These are phyloP conservation scores for Lactarius pseudohatsudake DNA, from an alignment of 768 basidiomycete species.

Conservation along the genomic window DNA sequence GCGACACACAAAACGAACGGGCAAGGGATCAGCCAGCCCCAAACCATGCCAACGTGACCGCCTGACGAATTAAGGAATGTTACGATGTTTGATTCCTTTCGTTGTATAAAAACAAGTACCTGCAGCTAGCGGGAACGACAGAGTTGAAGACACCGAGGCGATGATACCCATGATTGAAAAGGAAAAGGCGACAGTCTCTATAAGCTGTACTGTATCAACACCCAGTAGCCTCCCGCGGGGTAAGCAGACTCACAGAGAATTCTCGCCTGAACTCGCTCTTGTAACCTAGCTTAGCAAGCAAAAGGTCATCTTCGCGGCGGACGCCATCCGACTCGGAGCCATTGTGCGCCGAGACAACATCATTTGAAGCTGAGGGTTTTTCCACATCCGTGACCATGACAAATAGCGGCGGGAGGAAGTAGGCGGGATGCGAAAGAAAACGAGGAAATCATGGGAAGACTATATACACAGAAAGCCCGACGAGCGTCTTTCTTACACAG, in stretches of 20 bases:
- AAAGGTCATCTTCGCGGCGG: slow-evolving; percentile 47
- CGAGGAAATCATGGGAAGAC: background rate
- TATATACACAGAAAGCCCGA: slow-evolving; percentile 8
- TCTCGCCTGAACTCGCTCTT: slow-evolving; percentile 72
- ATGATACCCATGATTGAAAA: slow-evolving; percentile 75
- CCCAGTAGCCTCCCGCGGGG: background rate
- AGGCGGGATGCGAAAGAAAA: background rate
- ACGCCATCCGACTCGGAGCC: background rate
- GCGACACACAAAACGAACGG: slow-evolving; percentile 68
- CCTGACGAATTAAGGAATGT: slow-evolving; percentile 39
- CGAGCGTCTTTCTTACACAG: slow-evolving; percentile 6
- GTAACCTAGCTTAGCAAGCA: slow-evolving; percentile 67
- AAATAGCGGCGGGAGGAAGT: background rate
- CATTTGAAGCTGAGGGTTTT: slow-evolving; percentile 1
- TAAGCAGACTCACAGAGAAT: slow-evolving; percentile 53
- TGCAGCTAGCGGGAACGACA: slow-evolving; percentile 60
- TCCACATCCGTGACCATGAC: slow-evolving; percentile 20
- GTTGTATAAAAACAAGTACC: slow-evolving; percentile 40
- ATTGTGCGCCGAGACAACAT: slow-evolving; percentile 2
- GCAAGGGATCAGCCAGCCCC: slow-evolving; percentile 73
- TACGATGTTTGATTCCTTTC: background rate
- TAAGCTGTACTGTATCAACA: slow-evolving; percentile 37
- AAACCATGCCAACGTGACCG: slow-evolving; percentile 76
- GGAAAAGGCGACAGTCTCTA: slow-evolving; percentile 65
- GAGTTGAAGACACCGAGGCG: slow-evolving; percentile 64